These are phyloP conservation scores for Spathaspora arborariae DNA, from an alignment of 805 yeast genomes.

Conservation along the genomic window DNA sequence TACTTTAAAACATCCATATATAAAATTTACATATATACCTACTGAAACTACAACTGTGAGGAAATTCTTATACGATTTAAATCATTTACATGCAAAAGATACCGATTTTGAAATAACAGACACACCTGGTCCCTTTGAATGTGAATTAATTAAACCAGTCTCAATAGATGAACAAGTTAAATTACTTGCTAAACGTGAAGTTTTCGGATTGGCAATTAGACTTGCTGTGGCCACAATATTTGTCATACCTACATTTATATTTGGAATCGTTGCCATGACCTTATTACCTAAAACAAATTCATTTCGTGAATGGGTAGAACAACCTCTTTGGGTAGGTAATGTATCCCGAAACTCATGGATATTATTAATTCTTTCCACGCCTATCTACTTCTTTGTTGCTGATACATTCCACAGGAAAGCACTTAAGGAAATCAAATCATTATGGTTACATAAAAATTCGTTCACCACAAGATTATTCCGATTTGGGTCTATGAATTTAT, in stretches of 20 bases:
- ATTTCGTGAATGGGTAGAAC: slow-evolving; percentile 52
- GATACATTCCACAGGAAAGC: slow-evolving; percentile 71
- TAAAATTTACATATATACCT: slow-evolving; percentile 66
- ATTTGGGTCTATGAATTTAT: slow-evolving; percentile 76
- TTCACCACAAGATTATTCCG: slow-evolving; percentile 55
- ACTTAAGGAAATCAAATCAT: slow-evolving; percentile 48
- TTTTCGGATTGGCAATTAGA: slow-evolving; percentile 42
- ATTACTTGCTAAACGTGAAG: slow-evolving; percentile 46
- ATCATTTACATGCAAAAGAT: slow-evolving; percentile 28
- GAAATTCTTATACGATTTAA: slow-evolving; percentile 47
- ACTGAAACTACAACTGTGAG: slow-evolving; percentile 51
- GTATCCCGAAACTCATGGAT: slow-evolving; percentile 64
- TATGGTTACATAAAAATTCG: slow-evolving; percentile 56
- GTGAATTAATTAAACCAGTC: slow-evolving; percentile 50
- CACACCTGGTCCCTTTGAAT: slow-evolving; percentile 37
- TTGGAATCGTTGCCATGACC: slow-evolving; percentile 70
- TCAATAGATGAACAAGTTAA: slow-evolving; percentile 63
- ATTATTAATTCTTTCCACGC: slow-evolving; percentile 60
- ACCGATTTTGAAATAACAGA: slow-evolving; percentile 17
- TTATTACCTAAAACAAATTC: slow-evolving; percentile 40
- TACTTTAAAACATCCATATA: slow-evolving; percentile 51
- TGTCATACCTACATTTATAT: slow-evolving; percentile 65
- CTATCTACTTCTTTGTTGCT: slow-evolving; percentile 72
- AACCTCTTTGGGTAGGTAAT: slow-evolving; percentile 60
- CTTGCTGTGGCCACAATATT: slow-evolving; percentile 47